Evolutionary conservation across 305 asterid genomes (phyloP).

Genomic region (Plantago rigida): DNA sequence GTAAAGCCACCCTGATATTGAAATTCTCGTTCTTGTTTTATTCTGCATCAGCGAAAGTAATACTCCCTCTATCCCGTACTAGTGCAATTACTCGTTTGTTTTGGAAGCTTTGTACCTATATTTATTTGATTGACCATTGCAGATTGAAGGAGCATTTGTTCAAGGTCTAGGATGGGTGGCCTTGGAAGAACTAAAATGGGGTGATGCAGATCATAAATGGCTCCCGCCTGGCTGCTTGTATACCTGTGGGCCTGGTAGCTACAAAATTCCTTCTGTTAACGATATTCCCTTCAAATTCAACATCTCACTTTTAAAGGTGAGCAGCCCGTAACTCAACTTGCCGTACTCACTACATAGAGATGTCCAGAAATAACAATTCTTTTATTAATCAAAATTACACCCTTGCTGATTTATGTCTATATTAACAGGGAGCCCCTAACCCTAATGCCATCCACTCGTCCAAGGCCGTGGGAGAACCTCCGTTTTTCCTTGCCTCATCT

Average conservation of each 20-base stretch:
- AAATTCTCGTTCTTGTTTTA: too few relatives aligned
- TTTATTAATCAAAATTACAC: not conserved
- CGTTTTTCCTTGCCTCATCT: slow-evolving; percentile 75
- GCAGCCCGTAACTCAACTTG: slow-evolving; percentile 3
- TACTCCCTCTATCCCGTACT: too few relatives aligned
- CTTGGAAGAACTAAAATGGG: slow-evolving; percentile 92
- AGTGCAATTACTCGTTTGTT: not conserved
- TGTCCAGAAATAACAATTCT: not conserved
- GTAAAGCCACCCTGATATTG: too few relatives aligned
- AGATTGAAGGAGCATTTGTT: slow-evolving; percentile 90
- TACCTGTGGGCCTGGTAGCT: slow-evolving; percentile 83
- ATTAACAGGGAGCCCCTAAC: slow-evolving; percentile 66
- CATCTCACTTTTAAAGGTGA: slow-evolving; percentile 82
- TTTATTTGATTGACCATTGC: slow-evolving; percentile 22
- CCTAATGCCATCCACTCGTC: slow-evolving; percentile 80
- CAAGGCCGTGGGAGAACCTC: slow-evolving; percentile 96
- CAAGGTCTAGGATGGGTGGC: slow-evolving; percentile 98
- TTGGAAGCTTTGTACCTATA: slow-evolving; percentile 3
- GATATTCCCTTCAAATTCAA: slow-evolving; percentile 73
- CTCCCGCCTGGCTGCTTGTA: slow-evolving; percentile 57
- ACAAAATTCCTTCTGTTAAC: slow-evolving; percentile 80
- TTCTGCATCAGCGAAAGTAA: too few relatives aligned
- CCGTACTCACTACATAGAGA: too few relatives aligned
- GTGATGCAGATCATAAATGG: slow-evolving; percentile 86
- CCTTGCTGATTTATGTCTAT: not conserved